A percentile compares a stretch with the other conserved stretches of the same genome.
These are phyloP conservation scores for Kalaharituber pfeilii DNA, from an alignment of 2,329 filamentous ascomycete genomes.

Conservation along the genomic window DNA sequence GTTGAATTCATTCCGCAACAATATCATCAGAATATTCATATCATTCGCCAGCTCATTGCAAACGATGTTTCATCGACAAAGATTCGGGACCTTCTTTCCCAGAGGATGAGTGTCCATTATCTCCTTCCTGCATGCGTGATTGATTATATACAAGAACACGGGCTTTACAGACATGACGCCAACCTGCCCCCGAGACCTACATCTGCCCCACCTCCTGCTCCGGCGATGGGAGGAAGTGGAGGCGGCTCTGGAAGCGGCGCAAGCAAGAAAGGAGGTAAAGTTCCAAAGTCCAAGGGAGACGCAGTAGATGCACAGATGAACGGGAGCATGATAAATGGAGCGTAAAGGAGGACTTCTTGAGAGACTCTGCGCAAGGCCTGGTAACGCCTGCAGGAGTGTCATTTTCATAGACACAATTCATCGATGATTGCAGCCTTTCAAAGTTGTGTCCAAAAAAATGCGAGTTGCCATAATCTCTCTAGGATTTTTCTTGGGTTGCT, in stretches of 20 bases:
- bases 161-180: conserved; percentile 42
- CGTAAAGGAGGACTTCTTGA: too few species aligned
- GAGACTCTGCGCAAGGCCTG: too few species aligned
- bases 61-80: conserved; percentile 71
- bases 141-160: conserved; percentile 51
- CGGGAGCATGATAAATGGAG: neutral
- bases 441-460: too few species aligned
- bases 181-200: neutral
- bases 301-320: neutral
- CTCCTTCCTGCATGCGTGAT: conserved; percentile 57
- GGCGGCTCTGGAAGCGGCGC: neutral
- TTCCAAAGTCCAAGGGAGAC: neutral
- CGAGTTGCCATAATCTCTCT: too few species aligned
- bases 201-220: neutral
- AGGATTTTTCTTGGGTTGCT: too few species aligned
- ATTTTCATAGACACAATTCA: too few species aligned
- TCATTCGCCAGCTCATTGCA: conserved; percentile 74
- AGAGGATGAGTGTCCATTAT: conserved; percentile 69
- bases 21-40: conserved; percentile 42
- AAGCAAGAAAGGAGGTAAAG: neutral
- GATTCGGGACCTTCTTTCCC: conserved; percentile 61
- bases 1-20: conserved; percentile 1
- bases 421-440: too few species aligned
- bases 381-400: too few species aligned
- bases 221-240: neutral